Evolutionary conservation across 2,329 filamentous ascomycete genomes (phyloP).

Genomic region (Alternaria gansuensis): DNA sequence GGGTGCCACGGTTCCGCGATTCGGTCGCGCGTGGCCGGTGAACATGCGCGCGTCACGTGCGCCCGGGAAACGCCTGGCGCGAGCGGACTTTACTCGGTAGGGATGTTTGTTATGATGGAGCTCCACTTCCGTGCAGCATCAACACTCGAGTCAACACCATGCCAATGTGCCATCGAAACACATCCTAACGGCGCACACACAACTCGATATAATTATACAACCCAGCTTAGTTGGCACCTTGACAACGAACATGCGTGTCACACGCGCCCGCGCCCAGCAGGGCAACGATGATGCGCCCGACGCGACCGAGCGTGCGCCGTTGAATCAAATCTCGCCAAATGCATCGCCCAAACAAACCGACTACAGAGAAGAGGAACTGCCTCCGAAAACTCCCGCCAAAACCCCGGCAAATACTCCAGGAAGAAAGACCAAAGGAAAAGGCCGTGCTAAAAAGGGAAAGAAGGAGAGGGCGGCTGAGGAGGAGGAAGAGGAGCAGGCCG

Average conservation of each 20-base stretch:
- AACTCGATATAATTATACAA: slow-evolving; percentile 11
- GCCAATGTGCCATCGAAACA: slow-evolving; percentile 26
- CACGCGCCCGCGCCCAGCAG: slow-evolving; percentile 56
- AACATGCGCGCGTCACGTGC: slow-evolving; percentile 27
- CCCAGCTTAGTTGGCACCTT: slow-evolving; percentile 7
- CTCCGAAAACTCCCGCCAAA: slow-evolving; percentile 44
- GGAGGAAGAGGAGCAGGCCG: slow-evolving; percentile 28
- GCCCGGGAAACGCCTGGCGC: slow-evolving; percentile 16
- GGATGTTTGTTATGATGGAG: slow-evolving; percentile 34
- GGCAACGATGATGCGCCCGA: slow-evolving; percentile 51
- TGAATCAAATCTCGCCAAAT: slow-evolving; percentile 55
- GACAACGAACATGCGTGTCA: slow-evolving; percentile 53
- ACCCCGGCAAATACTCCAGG: slow-evolving; percentile 44
- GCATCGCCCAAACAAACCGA: slow-evolving; percentile 29
- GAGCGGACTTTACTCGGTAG: slow-evolving; percentile 21
- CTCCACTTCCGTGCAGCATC: slow-evolving; percentile 23
- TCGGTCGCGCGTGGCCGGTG: slow-evolving; percentile 16
- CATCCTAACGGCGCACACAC: slow-evolving; percentile 24
- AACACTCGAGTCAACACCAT: slow-evolving; percentile 30
- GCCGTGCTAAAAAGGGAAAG: slow-evolving; percentile 42
- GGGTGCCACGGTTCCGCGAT: slow-evolving; percentile 11
- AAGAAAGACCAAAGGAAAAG: slow-evolving; percentile 44
- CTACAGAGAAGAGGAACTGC: slow-evolving; percentile 31
- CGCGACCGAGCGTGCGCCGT: slow-evolving; percentile 48
- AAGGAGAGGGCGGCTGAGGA: slow-evolving; percentile 31